Evolutionary conservation across 345 rosid species (phyloP).

Genomic region (Populus pruinosa): DNA sequence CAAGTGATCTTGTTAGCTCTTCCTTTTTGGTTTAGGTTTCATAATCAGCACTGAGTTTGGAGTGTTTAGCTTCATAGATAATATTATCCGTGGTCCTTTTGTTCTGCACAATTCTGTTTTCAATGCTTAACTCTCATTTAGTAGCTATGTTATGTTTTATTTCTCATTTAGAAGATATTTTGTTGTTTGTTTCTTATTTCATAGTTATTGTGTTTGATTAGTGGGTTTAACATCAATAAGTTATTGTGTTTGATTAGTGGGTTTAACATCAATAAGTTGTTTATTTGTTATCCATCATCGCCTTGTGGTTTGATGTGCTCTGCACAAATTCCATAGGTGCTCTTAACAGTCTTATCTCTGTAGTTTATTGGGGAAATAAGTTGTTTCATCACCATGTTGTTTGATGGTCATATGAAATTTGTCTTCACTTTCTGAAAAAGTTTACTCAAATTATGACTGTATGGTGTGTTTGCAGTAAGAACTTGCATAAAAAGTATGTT

Average conservation of each 20-base stretch:
- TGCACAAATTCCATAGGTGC: not conserved
- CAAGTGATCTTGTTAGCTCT: not conserved
- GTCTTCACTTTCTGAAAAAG: not conserved
- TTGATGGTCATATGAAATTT: not conserved
- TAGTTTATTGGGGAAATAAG: not conserved
- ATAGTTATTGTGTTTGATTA: not conserved
- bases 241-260: not conserved
- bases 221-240: not conserved
- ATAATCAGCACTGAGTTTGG: not conserved
- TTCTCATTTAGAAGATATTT: not conserved
- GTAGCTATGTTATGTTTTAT: not conserved
- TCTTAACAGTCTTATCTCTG: not conserved
- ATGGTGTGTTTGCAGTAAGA: not conserved
- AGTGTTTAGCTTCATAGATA: not conserved
- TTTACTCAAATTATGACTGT: not conserved
- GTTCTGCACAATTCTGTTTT: not conserved
- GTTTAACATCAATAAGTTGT: not conserved
- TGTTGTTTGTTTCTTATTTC: not conserved
- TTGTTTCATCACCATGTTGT: not conserved
- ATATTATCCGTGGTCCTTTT: not conserved
- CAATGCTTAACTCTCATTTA: not conserved
- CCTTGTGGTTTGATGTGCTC: not conserved
- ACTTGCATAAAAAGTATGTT: not conserved
- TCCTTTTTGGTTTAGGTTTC: not conserved
- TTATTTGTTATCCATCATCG: not conserved